These are phyloP conservation scores for Batkoa obscura DNA, from an alignment of 371 early-diverging fungal genomes.

Conservation along the genomic window DNA sequence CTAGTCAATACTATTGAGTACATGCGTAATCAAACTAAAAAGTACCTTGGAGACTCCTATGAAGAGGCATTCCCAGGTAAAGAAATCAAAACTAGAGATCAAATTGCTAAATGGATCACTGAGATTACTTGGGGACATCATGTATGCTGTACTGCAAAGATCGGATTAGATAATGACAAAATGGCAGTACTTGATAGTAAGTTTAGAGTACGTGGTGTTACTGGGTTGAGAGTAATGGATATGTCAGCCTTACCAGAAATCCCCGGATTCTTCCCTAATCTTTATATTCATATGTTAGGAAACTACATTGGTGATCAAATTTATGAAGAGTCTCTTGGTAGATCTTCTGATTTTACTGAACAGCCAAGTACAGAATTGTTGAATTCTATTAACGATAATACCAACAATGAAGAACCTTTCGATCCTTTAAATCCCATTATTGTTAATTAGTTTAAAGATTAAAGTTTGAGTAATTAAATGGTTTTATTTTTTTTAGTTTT, in stretches of 20 bases:
- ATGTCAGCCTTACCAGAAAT: constrained; percentile 22
- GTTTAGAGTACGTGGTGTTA: constrained; percentile 18
- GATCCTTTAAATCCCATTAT: no score
- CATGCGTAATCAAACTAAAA: neutral
- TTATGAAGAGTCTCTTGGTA: neutral
- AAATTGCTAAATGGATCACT: neutral
- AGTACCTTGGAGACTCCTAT: neutral
- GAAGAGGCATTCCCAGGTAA: neutral
- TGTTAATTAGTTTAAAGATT: no score
- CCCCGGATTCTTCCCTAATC: constrained; percentile 6
- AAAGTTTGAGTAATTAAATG: no score
- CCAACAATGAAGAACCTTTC: no score
- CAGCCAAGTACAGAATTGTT: no score
- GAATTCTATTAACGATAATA: no score
- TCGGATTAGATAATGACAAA: constrained; percentile 13
- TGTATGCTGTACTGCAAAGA: constrained; percentile 13
- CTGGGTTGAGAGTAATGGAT: constrained; percentile 22
- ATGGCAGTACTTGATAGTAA: constrained; percentile 18
- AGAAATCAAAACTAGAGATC: neutral
- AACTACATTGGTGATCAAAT: constrained; percentile 10
- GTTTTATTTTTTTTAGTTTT: no score
- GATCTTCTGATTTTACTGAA: neutral
- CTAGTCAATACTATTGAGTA: neutral
- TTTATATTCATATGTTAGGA: constrained; percentile 12
- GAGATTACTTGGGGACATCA: constrained; percentile 11